Evolutionary conservation across 2,329 filamentous ascomycete species (phyloP), one percentile per base, ranked within the genome.

Genomic region (Fusarium sp.): DNA sequence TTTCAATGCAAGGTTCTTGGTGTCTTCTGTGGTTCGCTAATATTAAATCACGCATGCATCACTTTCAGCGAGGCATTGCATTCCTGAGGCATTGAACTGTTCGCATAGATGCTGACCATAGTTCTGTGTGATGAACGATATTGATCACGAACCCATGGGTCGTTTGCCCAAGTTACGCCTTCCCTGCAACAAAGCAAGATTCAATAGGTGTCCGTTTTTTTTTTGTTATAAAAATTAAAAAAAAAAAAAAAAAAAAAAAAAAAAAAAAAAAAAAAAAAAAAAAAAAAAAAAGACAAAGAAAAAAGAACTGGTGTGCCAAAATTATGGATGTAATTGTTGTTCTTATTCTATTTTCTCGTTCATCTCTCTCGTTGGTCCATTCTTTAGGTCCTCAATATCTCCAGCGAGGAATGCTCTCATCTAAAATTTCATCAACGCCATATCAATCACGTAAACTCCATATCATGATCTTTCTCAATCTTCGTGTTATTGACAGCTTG

Each of bases 381-480:
- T 53, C 62, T 65, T 47, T 57, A 23, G 50, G 41, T 46, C 50
- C 31, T 56, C 42, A 36, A 18, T 20, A 53, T 37, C 33, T 38
- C 34, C 40, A 31, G 37, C 13, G 41, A 60, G 44, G 52, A 47
- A 36, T 23, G 10, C 11, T 33, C 20, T 38, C 55, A 57, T 70
- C 53, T 52, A 52, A 58, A 42, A 41, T 47, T 52, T 41, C 36
- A 55, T 53, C 66, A 70, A 69, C 62, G 66, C 62, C 62, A 54
- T 41, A 18, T 69, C 57, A 41, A 52, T 37, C 67, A 67, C 50
- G 36, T 50, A 57, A 70, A 70, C 67, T 70, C 67, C 63, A 33
- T 52, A 12, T 54, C 49, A 61, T 65, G 54, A 74, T 65, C 46
- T 56, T 47, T 58, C 28, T 51, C 52, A 23, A 30, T 11, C 15